phyloP scores from a whole-genome alignment of 768 basidiomycete species.

The Tylopilus plumbeoviolaceoides region DNA sequence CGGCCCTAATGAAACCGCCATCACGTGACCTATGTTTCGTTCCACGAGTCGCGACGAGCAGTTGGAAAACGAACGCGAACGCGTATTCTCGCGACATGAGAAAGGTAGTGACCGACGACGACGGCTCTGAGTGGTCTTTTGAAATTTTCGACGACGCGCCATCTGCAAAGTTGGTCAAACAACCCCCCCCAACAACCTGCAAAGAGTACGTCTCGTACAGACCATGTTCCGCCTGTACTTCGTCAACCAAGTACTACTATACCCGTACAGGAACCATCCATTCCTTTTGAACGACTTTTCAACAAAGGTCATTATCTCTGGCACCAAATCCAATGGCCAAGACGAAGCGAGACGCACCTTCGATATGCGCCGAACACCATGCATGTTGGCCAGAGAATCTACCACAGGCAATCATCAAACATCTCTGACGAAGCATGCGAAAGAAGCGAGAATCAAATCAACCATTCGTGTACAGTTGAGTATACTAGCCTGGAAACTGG shows the following conservation, averaged over 20 bases:
- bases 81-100: slow-evolving; percentile 15
- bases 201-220: slow-evolving; percentile 16
- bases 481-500: not conserved
- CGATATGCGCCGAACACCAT: not conserved
- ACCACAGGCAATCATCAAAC: not conserved
- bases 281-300: slow-evolving; percentile 15
- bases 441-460: not conserved
- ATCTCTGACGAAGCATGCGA: not conserved
- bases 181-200: slow-evolving; percentile 5
- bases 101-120: slow-evolving; percentile 11
- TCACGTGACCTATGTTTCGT: slow-evolving; percentile 13
- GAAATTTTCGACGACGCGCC: slow-evolving; percentile 27
- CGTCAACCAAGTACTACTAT: slow-evolving; percentile 4
- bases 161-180: slow-evolving; percentile 20
- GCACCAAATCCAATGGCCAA: not conserved
- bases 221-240: slow-evolving; percentile 10
- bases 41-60: not conserved
- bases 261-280: slow-evolving; percentile 16
- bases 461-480: slow-evolving; percentile 11
- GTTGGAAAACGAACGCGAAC: not conserved
- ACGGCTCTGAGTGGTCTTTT: slow-evolving; percentile 28
- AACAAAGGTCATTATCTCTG: slow-evolving; percentile 2
- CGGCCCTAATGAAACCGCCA: slow-evolving; percentile 1
- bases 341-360: not conserved
- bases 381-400: not conserved